phyloP scores from a whole-genome alignment of 176 grass and related monocot genomes.

The Rhynchospora breviuscula region DNA sequence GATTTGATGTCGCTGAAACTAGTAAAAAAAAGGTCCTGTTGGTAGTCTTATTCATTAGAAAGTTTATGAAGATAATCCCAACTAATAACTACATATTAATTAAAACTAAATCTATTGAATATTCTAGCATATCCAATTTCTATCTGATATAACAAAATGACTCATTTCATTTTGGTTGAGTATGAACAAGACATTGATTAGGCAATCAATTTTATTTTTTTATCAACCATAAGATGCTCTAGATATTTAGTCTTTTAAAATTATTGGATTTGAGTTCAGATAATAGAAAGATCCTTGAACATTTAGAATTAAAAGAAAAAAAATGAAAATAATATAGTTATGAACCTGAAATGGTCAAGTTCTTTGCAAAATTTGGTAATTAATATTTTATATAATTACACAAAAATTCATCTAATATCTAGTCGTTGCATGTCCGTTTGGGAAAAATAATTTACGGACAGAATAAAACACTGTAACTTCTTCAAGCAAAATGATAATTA shows the following conservation, averaged over 20 bases:
- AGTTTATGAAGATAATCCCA: background rate
- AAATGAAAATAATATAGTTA: background rate
- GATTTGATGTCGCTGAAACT: background rate
- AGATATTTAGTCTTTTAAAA: too few relatives aligned
- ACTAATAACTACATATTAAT: background rate
- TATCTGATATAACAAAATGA: background rate
- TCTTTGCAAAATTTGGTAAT: background rate
- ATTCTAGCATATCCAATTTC: background rate
- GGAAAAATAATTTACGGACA: background rate
- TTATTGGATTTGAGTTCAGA: background rate
- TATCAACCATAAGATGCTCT: background rate
- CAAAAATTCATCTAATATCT: background rate
- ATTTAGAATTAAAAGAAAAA: background rate
- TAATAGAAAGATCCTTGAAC: background rate
- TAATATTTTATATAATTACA: background rate
- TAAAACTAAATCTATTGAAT: background rate
- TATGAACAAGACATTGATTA: background rate
- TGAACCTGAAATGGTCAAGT: background rate
- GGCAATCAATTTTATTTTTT: background rate
- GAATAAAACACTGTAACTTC: background rate
- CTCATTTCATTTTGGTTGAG: background rate
- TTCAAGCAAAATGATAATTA: background rate
- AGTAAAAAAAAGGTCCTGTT: background rate
- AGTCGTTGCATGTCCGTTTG: background rate
- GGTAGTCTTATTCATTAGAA: background rate